Conservation (phyloP, 345 rosid species). For the Turritis glabra region DNA sequence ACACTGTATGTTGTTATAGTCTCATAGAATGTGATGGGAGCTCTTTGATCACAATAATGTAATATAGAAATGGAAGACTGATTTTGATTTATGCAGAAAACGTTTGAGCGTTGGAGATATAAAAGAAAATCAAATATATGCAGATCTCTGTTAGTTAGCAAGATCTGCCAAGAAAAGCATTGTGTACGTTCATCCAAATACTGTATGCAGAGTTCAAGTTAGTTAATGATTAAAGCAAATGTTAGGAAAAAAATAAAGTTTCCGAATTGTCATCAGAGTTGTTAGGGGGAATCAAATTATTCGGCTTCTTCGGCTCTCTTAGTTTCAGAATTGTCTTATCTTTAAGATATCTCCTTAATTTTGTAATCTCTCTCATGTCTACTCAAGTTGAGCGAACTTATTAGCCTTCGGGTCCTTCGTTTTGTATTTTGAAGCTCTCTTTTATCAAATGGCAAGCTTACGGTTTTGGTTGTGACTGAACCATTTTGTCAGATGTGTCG, state of each 20-base stretch:
- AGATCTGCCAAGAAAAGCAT: too few relatives aligned
- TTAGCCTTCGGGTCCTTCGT: neutral
- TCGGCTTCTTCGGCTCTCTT: too few relatives aligned
- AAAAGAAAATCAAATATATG: neutral
- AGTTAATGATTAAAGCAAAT: too few relatives aligned
- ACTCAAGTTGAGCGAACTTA: neutral
- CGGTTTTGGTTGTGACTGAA: neutral
- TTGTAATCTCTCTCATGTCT: too few relatives aligned
- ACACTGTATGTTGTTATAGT: neutral
- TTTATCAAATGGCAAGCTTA: neutral
- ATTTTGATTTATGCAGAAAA: neutral
- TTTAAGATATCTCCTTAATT: neutral
- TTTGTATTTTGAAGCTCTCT: neutral
- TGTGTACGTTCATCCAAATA: too few relatives aligned
- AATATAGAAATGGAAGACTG: neutral
- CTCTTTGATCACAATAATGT: neutral
- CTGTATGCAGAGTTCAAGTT: too few relatives aligned
- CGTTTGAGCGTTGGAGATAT: neutral
- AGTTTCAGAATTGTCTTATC: neutral
- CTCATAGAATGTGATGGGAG: neutral
- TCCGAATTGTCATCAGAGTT: too few relatives aligned
- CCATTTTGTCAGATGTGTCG: neutral
- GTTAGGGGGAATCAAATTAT: too few relatives aligned
- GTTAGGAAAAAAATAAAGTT: too few relatives aligned
- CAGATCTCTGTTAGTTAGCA: neutral